Evolutionary conservation across 1,139 yeast species (phyloP).

Genomic region (Suhomyces panamericanus): DNA sequence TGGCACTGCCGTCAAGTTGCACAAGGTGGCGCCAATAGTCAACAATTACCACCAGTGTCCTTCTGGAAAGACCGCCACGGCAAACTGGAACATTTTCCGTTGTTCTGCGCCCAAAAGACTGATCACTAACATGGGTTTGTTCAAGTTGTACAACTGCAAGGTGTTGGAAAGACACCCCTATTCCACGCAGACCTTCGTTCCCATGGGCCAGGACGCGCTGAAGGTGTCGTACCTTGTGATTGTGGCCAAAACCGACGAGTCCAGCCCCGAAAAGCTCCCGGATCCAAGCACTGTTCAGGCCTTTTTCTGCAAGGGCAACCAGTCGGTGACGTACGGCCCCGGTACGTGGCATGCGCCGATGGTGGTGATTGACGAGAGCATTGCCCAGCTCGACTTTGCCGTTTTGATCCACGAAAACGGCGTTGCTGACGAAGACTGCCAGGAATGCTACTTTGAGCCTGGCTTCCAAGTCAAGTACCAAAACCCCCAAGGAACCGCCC

Average conservation of each 20-base stretch:
- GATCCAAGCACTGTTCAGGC: constrained; percentile 61
- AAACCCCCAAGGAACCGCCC: constrained; percentile 1
- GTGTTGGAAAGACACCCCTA: constrained; percentile 90
- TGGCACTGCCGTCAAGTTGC: constrained; percentile 86
- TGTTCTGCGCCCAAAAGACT: constrained; percentile 74
- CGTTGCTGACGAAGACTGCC: constrained; percentile 75
- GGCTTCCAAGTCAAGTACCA: constrained; percentile 46
- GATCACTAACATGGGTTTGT: constrained; percentile 30
- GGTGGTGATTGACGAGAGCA: constrained; percentile 64
- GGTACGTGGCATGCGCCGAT: constrained; percentile 86
- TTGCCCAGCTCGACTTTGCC: constrained; percentile 69
- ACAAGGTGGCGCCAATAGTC: constrained; percentile 66
- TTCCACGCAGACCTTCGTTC: constrained; percentile 88
- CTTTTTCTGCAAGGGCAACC: constrained; percentile 76
- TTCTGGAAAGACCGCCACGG: constrained; percentile 47
- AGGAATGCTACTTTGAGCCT: constrained; percentile 72
- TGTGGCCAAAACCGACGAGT: constrained; percentile 61
- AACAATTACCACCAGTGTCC: constrained; percentile 52
- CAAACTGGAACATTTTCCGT: constrained; percentile 82
- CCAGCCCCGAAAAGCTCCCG: constrained; percentile 50
- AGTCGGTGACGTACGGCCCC: constrained; percentile 83
- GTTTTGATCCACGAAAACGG: constrained; percentile 85
- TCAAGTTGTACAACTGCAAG: constrained; percentile 50
- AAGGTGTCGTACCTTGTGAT: constrained; percentile 71
- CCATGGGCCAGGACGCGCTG: constrained; percentile 66